Evolutionary conservation across 495 filamentous ascomycete species (phyloP).

Genomic region (Neurospora africana): DNA sequence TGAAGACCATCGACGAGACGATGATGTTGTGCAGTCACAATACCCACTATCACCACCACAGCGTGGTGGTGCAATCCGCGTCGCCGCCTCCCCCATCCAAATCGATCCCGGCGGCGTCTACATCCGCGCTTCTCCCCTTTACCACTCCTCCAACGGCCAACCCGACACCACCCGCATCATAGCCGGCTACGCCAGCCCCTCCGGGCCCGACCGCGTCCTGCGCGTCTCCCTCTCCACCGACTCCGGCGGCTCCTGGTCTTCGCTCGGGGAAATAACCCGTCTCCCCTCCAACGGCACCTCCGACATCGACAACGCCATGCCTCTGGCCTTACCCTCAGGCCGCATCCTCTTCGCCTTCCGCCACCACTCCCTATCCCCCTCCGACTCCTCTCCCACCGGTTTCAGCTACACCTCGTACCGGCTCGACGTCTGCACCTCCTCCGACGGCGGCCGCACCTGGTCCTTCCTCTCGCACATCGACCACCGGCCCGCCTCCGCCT

Average conservation of each 20-base stretch:
- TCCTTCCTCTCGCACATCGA: slow-evolving; percentile 2
- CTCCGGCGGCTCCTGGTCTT: slow-evolving; percentile 30
- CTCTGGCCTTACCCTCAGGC: slow-evolving; percentile 40
- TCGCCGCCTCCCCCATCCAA: slow-evolving; percentile 9
- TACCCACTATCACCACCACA: background rate
- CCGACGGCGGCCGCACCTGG: slow-evolving; percentile 1
- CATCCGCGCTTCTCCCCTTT: slow-evolving; percentile 29
- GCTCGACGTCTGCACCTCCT: slow-evolving; percentile 6
- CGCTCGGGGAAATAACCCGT: slow-evolving; percentile 23
- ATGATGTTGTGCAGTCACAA: background rate
- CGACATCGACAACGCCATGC: slow-evolving; percentile 51
- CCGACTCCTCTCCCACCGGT: slow-evolving; percentile 24
- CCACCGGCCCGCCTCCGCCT: background rate
- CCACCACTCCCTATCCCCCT: slow-evolving; percentile 30
- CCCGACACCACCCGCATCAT: slow-evolving; percentile 18
- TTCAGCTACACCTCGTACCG: slow-evolving; percentile 29
- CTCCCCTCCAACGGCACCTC: slow-evolving; percentile 17
- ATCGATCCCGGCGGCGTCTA: slow-evolving; percentile 36
- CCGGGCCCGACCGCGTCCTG: slow-evolving; percentile 17
- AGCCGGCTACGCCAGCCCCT: slow-evolving; percentile 30
- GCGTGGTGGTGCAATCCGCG: background rate
- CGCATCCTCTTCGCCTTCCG: slow-evolving; percentile 48
- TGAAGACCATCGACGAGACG: background rate
- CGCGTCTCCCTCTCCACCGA: slow-evolving; percentile 28
- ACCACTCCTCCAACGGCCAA: slow-evolving; percentile 18